Evolutionary conservation across 805 yeast species (phyloP), one percentile per base, ranked within the genome.

Genomic region (baker's yeast (Saccharomyces cerevisiae)): DNA sequence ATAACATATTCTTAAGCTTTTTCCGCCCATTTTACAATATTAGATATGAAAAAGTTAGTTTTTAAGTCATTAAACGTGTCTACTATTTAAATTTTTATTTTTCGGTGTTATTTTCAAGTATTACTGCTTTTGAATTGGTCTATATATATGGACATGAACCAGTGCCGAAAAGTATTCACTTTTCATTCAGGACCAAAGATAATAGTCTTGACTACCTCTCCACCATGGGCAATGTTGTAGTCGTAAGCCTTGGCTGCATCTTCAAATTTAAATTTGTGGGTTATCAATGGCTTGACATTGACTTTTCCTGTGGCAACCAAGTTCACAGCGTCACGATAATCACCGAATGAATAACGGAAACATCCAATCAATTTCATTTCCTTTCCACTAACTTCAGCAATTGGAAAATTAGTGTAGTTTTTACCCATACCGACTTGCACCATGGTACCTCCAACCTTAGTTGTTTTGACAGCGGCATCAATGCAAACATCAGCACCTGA

Each of bases 371-470:
- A 75, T 1, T 79, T 75, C 56, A 87, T 69, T 68, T 89, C 96
- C 63, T 82, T 85, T 58, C 79, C 80, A 48, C 84, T 80, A 53
- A 89, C 73, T 56, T 77, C 81, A 8, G 87, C 80, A 63, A 89
- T 80, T 54, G 96, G 96, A 78, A 89, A 84, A 55, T 77, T 76
- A 56, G 87, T 77, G 49, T 79, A 75, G 47, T 81, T 84, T 46
- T 78, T 80, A 27, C 95, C 92, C 82, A 87, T 87, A 48, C 96
- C 97, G 32, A 87, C 92, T 70, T 88, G 96, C 31, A 87, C 89
- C 62, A 77, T 83, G 51, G 83, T 75, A 27, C 96, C 96, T 53
- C 88, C 89, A 32, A 81, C 75, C 51, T 73, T 79, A 55, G 87
- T 73, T 41, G 81, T 76, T 51, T 78, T 73, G 48, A 89, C 78